Evolutionary conservation across 2,329 filamentous ascomycete genomes (phyloP).

Genomic region (Magnaporthiopsis incrustans): DNA sequence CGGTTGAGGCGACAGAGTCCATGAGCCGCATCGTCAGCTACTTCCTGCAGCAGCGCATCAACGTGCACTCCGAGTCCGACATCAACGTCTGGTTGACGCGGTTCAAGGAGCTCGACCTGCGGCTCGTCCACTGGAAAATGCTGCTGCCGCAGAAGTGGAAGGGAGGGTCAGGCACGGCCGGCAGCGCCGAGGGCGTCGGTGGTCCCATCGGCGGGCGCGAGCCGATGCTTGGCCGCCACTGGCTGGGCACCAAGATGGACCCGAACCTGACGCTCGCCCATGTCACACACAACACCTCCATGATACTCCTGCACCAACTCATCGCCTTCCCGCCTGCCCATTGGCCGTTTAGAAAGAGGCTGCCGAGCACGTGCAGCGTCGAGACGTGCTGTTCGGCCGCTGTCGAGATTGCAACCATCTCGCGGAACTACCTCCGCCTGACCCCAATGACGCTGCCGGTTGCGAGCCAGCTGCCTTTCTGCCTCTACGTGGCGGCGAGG

Average conservation of each 20-base stretch:
- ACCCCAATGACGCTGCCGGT: constrained; percentile 19
- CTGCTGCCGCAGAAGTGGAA: constrained; percentile 15
- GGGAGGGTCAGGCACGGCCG: constrained; percentile 6
- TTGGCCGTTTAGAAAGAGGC: constrained; percentile 17
- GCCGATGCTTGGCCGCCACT: background rate
- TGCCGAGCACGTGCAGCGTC: constrained; percentile 36
- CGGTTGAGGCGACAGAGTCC: constrained; percentile 28
- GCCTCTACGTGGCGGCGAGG: constrained; percentile 35
- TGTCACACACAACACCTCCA: constrained; percentile 40
- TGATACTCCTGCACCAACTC: constrained; percentile 39
- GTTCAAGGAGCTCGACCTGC: constrained; percentile 32
- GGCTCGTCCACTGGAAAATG: constrained; percentile 24
- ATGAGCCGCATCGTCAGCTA: constrained; percentile 27
- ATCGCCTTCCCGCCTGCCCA: constrained; percentile 34
- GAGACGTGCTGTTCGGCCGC: constrained; percentile 40
- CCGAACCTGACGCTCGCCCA: constrained; percentile 42
- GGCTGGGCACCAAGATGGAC: constrained; percentile 27
- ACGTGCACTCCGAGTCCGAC: constrained; percentile 13
- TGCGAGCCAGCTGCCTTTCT: constrained; percentile 35
- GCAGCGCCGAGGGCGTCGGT: background rate
- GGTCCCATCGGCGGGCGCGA: background rate
- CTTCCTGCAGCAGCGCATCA: constrained; percentile 27
- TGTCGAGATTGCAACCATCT: constrained; percentile 36
- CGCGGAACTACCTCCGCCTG: constrained; percentile 35
- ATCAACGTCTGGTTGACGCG: constrained; percentile 27